Evolutionary conservation across 176 grass and related monocot genomes (phyloP).

Genomic region (Eleusine indica): DNA sequence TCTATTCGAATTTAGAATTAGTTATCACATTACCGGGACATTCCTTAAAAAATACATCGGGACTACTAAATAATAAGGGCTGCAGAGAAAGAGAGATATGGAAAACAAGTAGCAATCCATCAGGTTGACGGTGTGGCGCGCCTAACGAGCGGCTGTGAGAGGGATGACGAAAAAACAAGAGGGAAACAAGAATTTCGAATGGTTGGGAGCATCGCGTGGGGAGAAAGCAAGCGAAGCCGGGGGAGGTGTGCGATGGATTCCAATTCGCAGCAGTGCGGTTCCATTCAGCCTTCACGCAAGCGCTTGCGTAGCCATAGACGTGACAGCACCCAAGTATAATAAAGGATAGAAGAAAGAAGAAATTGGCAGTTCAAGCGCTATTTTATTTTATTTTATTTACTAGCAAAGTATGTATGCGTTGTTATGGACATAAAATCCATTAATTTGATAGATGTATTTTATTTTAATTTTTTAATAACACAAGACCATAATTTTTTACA

Average conservation of each 20-base stretch:
- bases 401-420: too few species aligned
- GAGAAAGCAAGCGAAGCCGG: constrained; percentile 3
- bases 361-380: too few species aligned
- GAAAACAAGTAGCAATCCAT: too few species aligned
- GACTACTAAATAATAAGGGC: too few species aligned
- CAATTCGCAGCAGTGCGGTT: constrained; percentile 12
- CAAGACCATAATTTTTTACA: too few species aligned
- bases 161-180: not conserved
- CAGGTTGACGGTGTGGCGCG: not conserved
- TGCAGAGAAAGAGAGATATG: too few species aligned
- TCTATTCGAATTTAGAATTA: too few species aligned
- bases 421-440: too few species aligned
- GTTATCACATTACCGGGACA: too few species aligned
- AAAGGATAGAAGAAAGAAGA: not conserved
- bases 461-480: too few species aligned
- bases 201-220: constrained; percentile 35
- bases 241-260: not conserved
- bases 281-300: constrained; percentile 35
- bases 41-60: too few species aligned
- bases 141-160: not conserved
- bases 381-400: not conserved
- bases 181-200: not conserved
- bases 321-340: not conserved
- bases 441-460: too few species aligned
- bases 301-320: constrained; percentile 20